Evolutionary conservation across 305 asterid species (phyloP).

Genomic region (Fraxinus greggii): DNA sequence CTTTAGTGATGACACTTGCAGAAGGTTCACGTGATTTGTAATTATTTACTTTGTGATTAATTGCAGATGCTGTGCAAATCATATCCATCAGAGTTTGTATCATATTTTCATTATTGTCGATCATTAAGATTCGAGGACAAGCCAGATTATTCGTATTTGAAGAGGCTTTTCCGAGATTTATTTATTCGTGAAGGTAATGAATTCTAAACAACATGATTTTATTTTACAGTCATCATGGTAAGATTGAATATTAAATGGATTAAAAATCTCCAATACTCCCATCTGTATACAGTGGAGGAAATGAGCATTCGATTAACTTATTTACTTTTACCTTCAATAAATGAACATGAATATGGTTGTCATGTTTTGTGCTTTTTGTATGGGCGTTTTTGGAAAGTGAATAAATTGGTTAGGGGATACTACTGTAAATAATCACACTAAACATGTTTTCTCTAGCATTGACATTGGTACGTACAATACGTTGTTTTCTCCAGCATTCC

Average conservation of each 20-base stretch:
- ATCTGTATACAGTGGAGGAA: neutral
- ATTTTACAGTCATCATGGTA: neutral
- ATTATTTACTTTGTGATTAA: constrained; percentile 10
- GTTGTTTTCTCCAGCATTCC: neutral
- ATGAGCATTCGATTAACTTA: neutral
- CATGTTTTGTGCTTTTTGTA: neutral
- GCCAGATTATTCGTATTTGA: constrained; percentile 70
- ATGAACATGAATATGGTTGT: neutral
- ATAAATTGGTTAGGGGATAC: neutral
- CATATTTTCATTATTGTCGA: constrained; percentile 70
- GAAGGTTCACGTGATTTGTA: constrained; percentile 18
- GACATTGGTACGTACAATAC: neutral
- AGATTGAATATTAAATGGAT: neutral
- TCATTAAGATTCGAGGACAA: constrained; percentile 72
- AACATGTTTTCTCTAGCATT: neutral
- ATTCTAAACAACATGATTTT: constrained; percentile 1
- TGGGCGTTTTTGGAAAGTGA: neutral
- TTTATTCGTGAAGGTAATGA: constrained; percentile 65
- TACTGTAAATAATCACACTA: neutral
- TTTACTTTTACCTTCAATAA: neutral
- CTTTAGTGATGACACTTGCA: constrained; percentile 8
- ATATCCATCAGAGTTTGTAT: constrained; percentile 66
- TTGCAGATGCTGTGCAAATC: constrained; percentile 64
- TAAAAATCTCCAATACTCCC: neutral
- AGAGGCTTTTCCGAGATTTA: constrained; percentile 68